Conservation (phyloP, 2,329 filamentous ascomycete species). For the Stachybotrys chartarum region DNA sequence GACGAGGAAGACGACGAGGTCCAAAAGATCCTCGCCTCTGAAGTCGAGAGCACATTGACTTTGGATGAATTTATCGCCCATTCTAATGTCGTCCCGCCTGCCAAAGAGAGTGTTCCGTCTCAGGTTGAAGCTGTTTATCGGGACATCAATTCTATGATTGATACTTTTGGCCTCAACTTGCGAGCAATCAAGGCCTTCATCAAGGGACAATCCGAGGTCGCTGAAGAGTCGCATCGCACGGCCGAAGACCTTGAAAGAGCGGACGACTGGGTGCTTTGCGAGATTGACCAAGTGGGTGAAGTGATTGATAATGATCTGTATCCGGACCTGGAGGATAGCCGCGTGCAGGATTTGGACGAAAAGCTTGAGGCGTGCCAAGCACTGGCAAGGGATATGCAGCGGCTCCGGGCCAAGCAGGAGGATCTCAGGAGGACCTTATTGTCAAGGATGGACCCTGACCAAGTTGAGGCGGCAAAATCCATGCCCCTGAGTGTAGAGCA, state of each 20-base stretch:
- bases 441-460: conserved; percentile 60
- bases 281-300: conserved; percentile 61
- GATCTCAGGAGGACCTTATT: conserved; percentile 73
- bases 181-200: conserved; percentile 60
- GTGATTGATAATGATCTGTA: conserved; percentile 59
- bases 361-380: conserved; percentile 64
- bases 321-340: conserved; percentile 57
- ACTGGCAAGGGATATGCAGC: conserved; percentile 61
- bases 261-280: conserved; percentile 67
- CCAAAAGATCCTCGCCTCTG: conserved; percentile 53
- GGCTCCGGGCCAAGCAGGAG: conserved; percentile 67
- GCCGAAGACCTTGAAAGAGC: conserved; percentile 62
- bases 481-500: conserved; percentile 82
- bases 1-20: conserved; percentile 66
- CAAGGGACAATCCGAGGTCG: conserved; percentile 55
- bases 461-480: conserved; percentile 54
- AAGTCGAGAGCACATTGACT: conserved; percentile 52
- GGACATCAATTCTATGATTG: conserved; percentile 90
- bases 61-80: conserved; percentile 64
- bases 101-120: conserved; percentile 50
- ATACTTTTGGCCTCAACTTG: conserved; percentile 80
- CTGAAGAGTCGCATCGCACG: conserved; percentile 46
- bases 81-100: conserved; percentile 43
- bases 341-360: conserved; percentile 59
- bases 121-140: conserved; percentile 64